phyloP scores from a whole-genome alignment of 2,329 filamentous ascomycete species.

The Calycina herbarum region DNA sequence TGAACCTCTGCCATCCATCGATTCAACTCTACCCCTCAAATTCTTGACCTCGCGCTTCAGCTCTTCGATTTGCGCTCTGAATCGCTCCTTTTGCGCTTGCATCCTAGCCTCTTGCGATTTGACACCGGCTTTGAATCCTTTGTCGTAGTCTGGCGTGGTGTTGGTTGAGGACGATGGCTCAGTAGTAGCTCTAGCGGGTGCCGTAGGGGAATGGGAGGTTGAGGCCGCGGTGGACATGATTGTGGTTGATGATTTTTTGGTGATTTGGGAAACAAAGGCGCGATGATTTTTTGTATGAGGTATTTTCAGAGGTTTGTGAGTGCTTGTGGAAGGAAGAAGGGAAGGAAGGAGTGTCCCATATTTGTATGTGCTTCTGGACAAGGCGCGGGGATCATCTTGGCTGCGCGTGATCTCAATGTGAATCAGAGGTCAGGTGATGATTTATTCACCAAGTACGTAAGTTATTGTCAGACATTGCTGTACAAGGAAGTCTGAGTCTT shows the following conservation, averaged over 20 bases:
- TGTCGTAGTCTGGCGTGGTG: conserved; percentile 10
- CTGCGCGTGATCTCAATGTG: not conserved
- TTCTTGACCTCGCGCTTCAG: conserved; percentile 13
- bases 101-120: conserved; percentile 10
- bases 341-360: not conserved
- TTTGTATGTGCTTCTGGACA: not conserved
- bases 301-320: not conserved
- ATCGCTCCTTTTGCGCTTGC: conserved; percentile 12
- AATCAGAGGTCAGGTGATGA: not conserved
- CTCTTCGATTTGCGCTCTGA: conserved; percentile 7
- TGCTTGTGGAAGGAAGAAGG: not conserved
- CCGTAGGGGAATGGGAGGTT: conserved; percentile 6
- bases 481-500: not conserved
- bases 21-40: conserved; percentile 9
- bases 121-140: conserved; percentile 11
- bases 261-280: not conserved
- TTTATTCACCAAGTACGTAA: not conserved
- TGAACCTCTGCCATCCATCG: conserved; percentile 4
- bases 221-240: conserved; percentile 9
- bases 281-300: not conserved
- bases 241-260: not conserved
- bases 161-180: conserved; percentile 6
- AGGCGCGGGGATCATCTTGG: not conserved
- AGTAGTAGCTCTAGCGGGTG: conserved; percentile 8
- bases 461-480: not conserved